A percentile compares a stretch with the other conserved stretches of the same genome.
Evolutionary conservation across 2,329 filamentous ascomycete genomes (phyloP).

Genomic region (Fusarium odoratissimum): DNA sequence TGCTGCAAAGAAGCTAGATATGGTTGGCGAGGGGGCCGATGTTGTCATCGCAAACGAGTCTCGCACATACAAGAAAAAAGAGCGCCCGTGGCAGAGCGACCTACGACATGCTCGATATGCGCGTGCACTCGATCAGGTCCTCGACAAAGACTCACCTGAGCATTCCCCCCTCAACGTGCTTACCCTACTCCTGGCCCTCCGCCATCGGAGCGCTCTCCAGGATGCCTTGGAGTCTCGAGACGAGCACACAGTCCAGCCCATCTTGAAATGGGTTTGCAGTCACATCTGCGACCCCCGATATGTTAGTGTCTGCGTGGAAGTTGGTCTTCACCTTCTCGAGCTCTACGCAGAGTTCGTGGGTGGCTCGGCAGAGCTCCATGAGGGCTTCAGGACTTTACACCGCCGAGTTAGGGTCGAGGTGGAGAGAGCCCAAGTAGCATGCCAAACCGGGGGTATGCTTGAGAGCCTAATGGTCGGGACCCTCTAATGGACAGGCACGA

Average conservation of each 20-base stretch:
- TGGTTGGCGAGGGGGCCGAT: constrained; percentile 85
- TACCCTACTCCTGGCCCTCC: constrained; percentile 84
- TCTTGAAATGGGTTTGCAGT: constrained; percentile 84
- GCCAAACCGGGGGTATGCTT: constrained; percentile 87
- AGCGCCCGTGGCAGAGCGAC: constrained; percentile 82
- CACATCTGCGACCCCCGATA: constrained; percentile 87
- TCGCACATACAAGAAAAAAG: constrained; percentile 63
- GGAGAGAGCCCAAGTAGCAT: constrained; percentile 85
- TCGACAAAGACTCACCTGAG: constrained; percentile 65
- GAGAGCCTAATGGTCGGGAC: constrained; percentile 68
- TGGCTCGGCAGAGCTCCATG: constrained; percentile 77
- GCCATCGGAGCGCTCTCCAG: constrained; percentile 86
- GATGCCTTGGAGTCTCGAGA: constrained; percentile 84
- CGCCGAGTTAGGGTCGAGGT: constrained; percentile 79
- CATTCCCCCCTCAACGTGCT: constrained; percentile 73
- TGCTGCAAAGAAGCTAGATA: constrained; percentile 72
- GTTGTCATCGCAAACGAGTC: constrained; percentile 85
- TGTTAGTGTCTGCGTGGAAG: constrained; percentile 83
- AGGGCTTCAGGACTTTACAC: constrained; percentile 75
- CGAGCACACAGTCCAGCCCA: constrained; percentile 82
- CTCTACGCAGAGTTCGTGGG: constrained; percentile 86
- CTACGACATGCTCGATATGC: constrained; percentile 83
- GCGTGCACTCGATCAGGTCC: constrained; percentile 81
- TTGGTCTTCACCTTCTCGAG: constrained; percentile 84
- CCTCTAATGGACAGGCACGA: constrained; percentile 37